Conservation (phyloP, 1,284 basidiomycete genomes). For the Sanguinoderma infundibulare region DNA sequence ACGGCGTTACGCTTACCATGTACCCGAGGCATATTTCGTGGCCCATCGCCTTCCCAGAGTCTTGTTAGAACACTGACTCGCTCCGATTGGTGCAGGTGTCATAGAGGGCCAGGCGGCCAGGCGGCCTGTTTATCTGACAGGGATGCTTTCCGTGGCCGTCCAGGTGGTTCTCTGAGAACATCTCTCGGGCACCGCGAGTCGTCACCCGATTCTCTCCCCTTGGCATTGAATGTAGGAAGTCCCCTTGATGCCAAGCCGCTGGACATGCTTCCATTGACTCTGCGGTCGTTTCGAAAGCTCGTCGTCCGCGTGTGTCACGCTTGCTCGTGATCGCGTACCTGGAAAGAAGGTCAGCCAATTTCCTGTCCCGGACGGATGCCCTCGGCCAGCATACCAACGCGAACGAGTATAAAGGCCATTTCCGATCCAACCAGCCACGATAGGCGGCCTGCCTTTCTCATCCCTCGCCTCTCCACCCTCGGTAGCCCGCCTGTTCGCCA, state of each 20-base stretch:
- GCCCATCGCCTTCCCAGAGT: neutral
- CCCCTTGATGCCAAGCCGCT: slow-evolving; percentile 11
- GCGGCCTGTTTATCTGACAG: neutral
- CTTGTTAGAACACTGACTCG: neutral
- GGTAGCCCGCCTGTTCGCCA: neutral
- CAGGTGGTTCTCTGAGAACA: neutral
- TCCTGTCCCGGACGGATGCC: neutral
- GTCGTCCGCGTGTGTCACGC: slow-evolving; percentile 4
- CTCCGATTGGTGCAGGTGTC: neutral
- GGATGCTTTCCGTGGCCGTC: too few relatives aligned
- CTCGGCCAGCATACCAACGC: neutral
- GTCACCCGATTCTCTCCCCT: neutral
- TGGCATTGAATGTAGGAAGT: neutral
- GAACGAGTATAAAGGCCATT: neutral
- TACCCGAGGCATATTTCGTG: too few relatives aligned
- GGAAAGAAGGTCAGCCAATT: neutral
- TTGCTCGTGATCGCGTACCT: slow-evolving; percentile 15
- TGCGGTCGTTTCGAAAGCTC: neutral
- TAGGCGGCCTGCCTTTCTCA: neutral
- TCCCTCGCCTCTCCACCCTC: neutral
- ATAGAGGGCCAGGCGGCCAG: neutral
- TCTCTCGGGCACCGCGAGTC: neutral
- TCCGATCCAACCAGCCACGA: neutral
- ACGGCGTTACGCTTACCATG: too few relatives aligned
- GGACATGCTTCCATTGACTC: slow-evolving; percentile 4